Conservation (phyloP, 306 rosid genomes). For the Malus sylvestris region DNA sequence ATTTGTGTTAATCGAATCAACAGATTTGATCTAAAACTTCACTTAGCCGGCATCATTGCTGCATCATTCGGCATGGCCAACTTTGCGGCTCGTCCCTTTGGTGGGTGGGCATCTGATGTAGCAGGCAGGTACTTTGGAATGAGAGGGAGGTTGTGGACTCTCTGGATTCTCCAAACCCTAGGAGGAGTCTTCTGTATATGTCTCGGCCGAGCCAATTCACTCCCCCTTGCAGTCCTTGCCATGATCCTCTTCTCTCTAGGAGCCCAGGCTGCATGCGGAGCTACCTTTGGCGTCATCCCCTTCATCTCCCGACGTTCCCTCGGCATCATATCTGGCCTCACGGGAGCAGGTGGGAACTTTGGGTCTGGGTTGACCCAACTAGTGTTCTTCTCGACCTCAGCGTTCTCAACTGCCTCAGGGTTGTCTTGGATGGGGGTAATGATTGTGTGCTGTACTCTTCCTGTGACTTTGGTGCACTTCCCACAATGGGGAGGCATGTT, state of each 20-base stretch:
- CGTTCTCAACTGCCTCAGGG: constrained; percentile 48
- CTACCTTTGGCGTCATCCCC: constrained; percentile 75
- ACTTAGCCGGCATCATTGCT: constrained; percentile 69
- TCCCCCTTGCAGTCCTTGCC: constrained; percentile 47
- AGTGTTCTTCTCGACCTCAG: constrained; percentile 54
- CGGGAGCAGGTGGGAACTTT: constrained; percentile 84
- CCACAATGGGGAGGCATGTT: constrained; percentile 98
- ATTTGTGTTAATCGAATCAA: not conserved
- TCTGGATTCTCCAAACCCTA: constrained; percentile 69
- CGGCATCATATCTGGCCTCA: constrained; percentile 68
- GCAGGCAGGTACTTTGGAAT: constrained; percentile 66
- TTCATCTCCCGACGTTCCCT: constrained; percentile 74
- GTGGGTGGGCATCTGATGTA: constrained; percentile 59
- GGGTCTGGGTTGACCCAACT: constrained; percentile 82
- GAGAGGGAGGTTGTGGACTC: constrained; percentile 79
- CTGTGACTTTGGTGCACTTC: constrained; percentile 64
- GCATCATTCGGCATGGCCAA: constrained; percentile 95
- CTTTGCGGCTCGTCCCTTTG: constrained; percentile 68
- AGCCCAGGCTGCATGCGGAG: constrained; percentile 91
- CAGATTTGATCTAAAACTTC: constrained; percentile 66
- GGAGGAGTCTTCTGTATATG: constrained; percentile 87
- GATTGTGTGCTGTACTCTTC: constrained; percentile 73
- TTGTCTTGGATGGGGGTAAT: constrained; percentile 63
- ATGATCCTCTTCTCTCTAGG: constrained; percentile 89
- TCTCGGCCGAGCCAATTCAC: constrained; percentile 65